A percentile compares a stretch with the other conserved stretches of the same genome.
Conservation (phyloP, 768 basidiomycete species). For the Pleurotus tuoliensis region DNA sequence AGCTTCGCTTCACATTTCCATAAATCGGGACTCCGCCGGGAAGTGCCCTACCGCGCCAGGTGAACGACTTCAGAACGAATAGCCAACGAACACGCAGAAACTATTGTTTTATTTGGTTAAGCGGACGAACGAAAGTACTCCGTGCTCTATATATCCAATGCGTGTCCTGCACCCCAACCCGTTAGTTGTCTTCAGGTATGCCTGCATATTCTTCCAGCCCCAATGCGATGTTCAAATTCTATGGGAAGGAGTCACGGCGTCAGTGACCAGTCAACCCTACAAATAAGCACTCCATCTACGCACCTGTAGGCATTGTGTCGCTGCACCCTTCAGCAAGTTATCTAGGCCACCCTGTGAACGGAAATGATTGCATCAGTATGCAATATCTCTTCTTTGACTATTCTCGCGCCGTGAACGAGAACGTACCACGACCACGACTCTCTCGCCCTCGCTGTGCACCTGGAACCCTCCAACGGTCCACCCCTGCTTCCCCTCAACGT, state of each 20-base stretch:
- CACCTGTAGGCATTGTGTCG: conserved; percentile 97
- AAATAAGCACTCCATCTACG: conserved; percentile 19
- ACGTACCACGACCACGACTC: conserved; percentile 91
- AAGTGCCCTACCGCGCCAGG: too few relatives aligned
- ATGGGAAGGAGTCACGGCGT: neutral
- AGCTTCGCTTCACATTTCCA: too few relatives aligned
- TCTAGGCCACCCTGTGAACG: conserved; percentile 79
- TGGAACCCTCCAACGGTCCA: conserved; percentile 93
- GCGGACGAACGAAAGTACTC: too few relatives aligned
- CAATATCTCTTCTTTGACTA: too few relatives aligned
- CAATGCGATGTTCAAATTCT: conserved; percentile 82
- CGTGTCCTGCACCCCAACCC: neutral
- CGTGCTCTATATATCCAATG: too few relatives aligned
- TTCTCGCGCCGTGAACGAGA: too few relatives aligned
- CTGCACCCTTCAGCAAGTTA: conserved; percentile 96
- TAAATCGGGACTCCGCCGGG: too few relatives aligned
- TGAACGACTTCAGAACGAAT: too few relatives aligned
- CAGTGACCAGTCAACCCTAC: neutral
- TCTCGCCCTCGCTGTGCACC: conserved; percentile 81
- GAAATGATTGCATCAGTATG: too few relatives aligned
- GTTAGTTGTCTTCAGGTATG: conserved; percentile 30
- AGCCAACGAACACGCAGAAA: too few relatives aligned
- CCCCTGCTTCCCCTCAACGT: conserved; percentile 81
- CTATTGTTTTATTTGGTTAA: too few relatives aligned
- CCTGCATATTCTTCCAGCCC: conserved; percentile 78